A percentile compares a stretch with the other conserved stretches of the same genome.
phyloP scores from a whole-genome alignment of 2,329 filamentous ascomycete genomes.

The Grosmannia serpens region DNA sequence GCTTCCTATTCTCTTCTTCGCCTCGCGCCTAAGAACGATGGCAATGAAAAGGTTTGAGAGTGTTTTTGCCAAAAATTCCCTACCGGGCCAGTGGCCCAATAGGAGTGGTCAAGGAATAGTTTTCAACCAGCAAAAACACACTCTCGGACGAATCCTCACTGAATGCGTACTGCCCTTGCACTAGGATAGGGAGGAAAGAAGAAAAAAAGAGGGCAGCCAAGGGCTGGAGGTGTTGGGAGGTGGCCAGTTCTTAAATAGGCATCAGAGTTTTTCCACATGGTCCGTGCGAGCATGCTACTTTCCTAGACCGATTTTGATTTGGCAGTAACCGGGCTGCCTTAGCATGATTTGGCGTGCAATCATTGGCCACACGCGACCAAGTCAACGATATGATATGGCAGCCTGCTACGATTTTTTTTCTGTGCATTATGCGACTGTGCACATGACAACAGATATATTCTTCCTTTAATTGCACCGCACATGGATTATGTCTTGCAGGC shows the following conservation, averaged over 20 bases:
- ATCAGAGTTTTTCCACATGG: background rate
- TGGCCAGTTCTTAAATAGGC: constrained; percentile 10
- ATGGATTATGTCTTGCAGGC: too few relatives aligned
- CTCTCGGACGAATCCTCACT: constrained; percentile 80
- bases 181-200: constrained; percentile 43
- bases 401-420: too few relatives aligned
- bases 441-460: too few relatives aligned
- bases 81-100: constrained; percentile 52
- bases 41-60: constrained; percentile 34
- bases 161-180: constrained; percentile 68
- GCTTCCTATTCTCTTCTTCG: constrained; percentile 33
- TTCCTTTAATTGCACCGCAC: too few relatives aligned
- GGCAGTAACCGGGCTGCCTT: background rate
- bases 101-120: constrained; percentile 71
- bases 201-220: constrained; percentile 15
- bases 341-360: background rate
- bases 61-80: constrained; percentile 63
- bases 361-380: background rate
- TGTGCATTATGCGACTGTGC: too few relatives aligned
- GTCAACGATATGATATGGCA: too few relatives aligned
- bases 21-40: constrained; percentile 30
- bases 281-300: constrained; percentile 14
- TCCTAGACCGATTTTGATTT: background rate
- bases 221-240: constrained; percentile 1
- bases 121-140: constrained; percentile 87